These are phyloP conservation scores for Akanthomyces muscarius DNA, from an alignment of 2,329 filamentous ascomycete species.

Conservation along the genomic window DNA sequence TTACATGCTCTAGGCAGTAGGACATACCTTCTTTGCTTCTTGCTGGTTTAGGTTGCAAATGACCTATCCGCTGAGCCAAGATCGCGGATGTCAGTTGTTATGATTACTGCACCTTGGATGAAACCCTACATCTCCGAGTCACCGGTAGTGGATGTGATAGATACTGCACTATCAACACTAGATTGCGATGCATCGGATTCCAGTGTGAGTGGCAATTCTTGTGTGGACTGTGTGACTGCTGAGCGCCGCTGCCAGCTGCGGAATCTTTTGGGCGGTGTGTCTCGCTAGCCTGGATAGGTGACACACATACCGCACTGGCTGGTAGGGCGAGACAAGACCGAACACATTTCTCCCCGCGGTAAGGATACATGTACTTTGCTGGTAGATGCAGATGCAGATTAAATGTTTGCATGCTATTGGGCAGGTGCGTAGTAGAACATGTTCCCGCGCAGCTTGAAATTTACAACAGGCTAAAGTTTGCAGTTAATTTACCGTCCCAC, in stretches of 20 bases:
- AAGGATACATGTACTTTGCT: not conserved
- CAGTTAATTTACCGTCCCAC: not conserved
- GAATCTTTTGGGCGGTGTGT: not conserved
- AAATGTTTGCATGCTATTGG: not conserved
- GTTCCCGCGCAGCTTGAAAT: not conserved
- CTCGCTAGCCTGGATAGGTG: not conserved
- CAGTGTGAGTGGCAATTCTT: not conserved
- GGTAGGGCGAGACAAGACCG: constrained; percentile 7
- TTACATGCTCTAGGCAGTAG: no score
- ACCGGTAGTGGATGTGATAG: not conserved
- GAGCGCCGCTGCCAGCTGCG: no score
- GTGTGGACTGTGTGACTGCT: not conserved
- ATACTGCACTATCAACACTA: not conserved
- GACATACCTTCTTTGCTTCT: no score
- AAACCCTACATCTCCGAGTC: not conserved
- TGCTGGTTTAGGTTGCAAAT: no score
- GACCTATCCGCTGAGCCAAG: no score
- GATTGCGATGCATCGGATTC: not conserved
- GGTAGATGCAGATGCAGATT: not conserved
- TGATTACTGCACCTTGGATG: not conserved
- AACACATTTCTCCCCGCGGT: not conserved
- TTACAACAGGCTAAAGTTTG: not conserved
- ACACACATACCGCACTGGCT: not conserved
- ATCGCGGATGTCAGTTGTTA: not conserved
- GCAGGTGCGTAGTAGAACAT: no score